Percentiles rank a stretch among this genome's conserved stretches.
These are phyloP conservation scores for Diaporthe longicolla DNA, from an alignment of 2,329 filamentous ascomycete species.

Conservation along the genomic window DNA sequence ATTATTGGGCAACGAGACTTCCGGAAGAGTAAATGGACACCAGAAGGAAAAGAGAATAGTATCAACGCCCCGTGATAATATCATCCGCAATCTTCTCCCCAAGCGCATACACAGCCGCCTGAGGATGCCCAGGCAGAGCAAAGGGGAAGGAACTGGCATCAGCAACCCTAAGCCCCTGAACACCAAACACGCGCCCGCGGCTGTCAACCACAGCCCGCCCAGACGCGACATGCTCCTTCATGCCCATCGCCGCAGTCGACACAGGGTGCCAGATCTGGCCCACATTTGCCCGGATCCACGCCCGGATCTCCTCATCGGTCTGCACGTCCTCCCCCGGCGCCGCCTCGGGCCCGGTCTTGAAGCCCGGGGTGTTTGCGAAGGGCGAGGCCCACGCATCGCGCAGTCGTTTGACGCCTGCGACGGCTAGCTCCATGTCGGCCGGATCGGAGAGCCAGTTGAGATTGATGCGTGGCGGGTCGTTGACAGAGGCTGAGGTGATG, in stretches of 20 bases:
- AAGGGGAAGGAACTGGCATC: conserved; percentile 64
- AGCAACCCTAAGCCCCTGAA: conserved; percentile 60
- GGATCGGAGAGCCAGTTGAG: conserved; percentile 53
- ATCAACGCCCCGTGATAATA: neutral
- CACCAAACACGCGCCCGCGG: conserved; percentile 61
- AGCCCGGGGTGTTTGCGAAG: conserved; percentile 44
- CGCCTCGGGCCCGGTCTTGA: conserved; percentile 47
- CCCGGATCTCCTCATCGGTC: conserved; percentile 45
- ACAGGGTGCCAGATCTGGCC: conserved; percentile 52
- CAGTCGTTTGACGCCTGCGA: conserved; percentile 49
- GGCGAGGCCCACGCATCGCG: conserved; percentile 32
- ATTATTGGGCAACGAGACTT: too few species aligned
- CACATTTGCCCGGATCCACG: conserved; percentile 46
- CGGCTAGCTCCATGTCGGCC: conserved; percentile 37
- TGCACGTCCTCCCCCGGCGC: conserved; percentile 52
- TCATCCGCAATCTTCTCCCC: conserved; percentile 53
- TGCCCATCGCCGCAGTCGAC: conserved; percentile 61
- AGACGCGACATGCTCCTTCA: conserved; percentile 49
- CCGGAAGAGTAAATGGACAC: too few species aligned
- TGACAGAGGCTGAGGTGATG: conserved; percentile 49
- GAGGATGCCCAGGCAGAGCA: conserved; percentile 61
- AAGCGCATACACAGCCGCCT: conserved; percentile 66
- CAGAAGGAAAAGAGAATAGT: neutral
- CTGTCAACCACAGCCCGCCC: conserved; percentile 57
- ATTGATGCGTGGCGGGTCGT: conserved; percentile 54